Evolutionary conservation across 768 basidiomycete species (phyloP), one percentile per base, ranked within the genome.

Genomic region (Fistulinella prunicolor): DNA sequence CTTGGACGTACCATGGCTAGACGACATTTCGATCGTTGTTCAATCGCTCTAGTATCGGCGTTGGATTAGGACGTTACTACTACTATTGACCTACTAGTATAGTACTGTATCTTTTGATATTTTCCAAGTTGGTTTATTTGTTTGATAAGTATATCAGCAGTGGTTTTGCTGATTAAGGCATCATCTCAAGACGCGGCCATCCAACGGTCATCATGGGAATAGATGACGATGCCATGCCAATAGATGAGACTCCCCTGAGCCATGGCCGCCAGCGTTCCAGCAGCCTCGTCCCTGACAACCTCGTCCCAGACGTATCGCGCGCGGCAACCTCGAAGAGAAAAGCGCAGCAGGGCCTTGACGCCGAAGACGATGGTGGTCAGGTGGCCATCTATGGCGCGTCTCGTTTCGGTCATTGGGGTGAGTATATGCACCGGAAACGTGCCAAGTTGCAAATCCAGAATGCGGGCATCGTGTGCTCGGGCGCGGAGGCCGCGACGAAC

Each of bases 341-440:
- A 26, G 38, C 28, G 9, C 52, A 55, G 16, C 3, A 54, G 14
- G 28, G 41, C 14, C 38, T 14, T 12, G 13, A 32, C 30, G 30
- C 51, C 2, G 64, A 68, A 24, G 64, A 66, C 13, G 70, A 75
- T 42, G 68, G n/a, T n/a, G n/a, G n/a, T n/a, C n/a, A n/a, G n/a
- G n/a, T 73, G 9, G 72, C 75, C 20, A 75, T 80, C 9, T 96
- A 94, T 62, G 89, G 86, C 0, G 80, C 87, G 3, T 80, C 86
- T 24, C 79, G 73, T 29, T 97, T 94, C 63, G 93, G 90, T 13
- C 81, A 80, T 1, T 90, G 82, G 53, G 89, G 87, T 1, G 85
- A 94, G 60, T 97, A 96, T 61, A 92, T 96, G 90, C 68, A 75
- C 3, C 76, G 93, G 50, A 97, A 97, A 69, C 81, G 95, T 3